Percentiles rank a stretch among this genome's conserved stretches.
Conservation (phyloP, 257 asterid genomes). For the Cynanchum wilfordii region DNA sequence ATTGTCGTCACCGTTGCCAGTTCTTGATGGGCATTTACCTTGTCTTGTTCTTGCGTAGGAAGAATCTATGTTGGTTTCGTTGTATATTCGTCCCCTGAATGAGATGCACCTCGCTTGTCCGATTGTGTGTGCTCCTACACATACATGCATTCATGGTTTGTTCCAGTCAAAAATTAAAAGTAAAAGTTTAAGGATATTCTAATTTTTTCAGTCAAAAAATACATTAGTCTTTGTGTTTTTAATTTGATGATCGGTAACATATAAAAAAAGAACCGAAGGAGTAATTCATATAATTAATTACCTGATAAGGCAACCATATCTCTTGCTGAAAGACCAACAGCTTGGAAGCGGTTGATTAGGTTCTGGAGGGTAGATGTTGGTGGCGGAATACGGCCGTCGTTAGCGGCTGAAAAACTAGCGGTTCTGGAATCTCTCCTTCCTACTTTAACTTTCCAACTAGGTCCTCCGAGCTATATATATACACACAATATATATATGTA, state of each 20-base stretch:
- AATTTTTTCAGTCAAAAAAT: no score
- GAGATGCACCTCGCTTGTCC: constrained; percentile 40
- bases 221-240: no score
- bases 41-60: constrained; percentile 32
- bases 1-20: constrained; percentile 40
- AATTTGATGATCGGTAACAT: no score
- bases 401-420: constrained; percentile 41
- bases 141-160: no score
- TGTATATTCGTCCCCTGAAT: constrained; percentile 37
- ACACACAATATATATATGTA: no score
- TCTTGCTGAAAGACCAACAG: constrained; percentile 31
- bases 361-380: constrained; percentile 32
- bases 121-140: constrained; percentile 37
- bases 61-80: constrained; percentile 35
- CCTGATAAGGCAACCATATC: constrained; percentile 61
- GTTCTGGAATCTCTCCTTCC: constrained; percentile 48
- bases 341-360: constrained; percentile 34
- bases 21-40: constrained; percentile 24
- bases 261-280: no score
- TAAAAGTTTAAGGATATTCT: no score
- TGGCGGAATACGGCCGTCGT: constrained; percentile 41
- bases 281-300: not conserved
- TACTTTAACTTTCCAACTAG: constrained; percentile 43
- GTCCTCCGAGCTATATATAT: constrained; percentile 47
- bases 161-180: no score